Conservation (phyloP, 805 yeast species). For the Citeromyces matritensis region DNA sequence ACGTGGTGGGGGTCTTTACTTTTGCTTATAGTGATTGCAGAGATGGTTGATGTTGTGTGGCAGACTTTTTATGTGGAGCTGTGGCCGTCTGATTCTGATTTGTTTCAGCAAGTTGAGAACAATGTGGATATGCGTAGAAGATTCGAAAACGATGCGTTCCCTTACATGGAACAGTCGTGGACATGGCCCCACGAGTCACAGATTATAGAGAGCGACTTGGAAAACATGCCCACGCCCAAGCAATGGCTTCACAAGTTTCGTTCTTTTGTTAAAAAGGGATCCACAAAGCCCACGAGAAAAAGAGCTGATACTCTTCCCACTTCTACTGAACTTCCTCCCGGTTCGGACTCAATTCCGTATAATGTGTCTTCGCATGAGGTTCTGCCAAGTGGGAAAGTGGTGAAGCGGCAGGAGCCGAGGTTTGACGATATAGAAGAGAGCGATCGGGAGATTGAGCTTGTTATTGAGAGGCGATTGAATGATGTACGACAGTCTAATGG, state of each 20-base stretch:
- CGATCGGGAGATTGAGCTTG: too few species aligned
- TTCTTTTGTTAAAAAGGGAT: constrained; percentile 18
- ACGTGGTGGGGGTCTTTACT: constrained; percentile 78
- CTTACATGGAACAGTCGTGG: constrained; percentile 73
- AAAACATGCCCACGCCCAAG: constrained; percentile 6
- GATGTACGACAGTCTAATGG: too few species aligned
- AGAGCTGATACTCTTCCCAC: constrained; percentile 31
- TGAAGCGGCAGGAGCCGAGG: constrained; percentile 15
- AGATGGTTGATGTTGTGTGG: constrained; percentile 50
- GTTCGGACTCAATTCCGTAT: constrained; percentile 19
- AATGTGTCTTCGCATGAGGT: constrained; percentile 25
- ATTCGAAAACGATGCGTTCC: constrained; percentile 59
- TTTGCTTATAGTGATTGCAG: constrained; percentile 38
- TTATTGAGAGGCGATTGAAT: too few species aligned
- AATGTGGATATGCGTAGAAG: constrained; percentile 48
- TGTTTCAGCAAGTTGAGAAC: constrained; percentile 66
- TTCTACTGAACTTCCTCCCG: constrained; percentile 35
- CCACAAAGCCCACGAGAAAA: constrained; percentile 23
- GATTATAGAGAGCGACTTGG: constrained; percentile 10
- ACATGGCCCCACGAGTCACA: constrained; percentile 28
- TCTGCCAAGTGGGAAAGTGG: constrained; percentile 61
- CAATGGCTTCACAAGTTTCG: constrained; percentile 9
- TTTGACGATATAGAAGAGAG: too few species aligned
- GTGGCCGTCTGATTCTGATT: constrained; percentile 61
- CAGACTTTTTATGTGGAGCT: constrained; percentile 41